Percentiles rank a stretch among this genome's conserved stretches.
phyloP scores from a whole-genome alignment of 441 rosid species.

The Breynia disticha region DNA sequence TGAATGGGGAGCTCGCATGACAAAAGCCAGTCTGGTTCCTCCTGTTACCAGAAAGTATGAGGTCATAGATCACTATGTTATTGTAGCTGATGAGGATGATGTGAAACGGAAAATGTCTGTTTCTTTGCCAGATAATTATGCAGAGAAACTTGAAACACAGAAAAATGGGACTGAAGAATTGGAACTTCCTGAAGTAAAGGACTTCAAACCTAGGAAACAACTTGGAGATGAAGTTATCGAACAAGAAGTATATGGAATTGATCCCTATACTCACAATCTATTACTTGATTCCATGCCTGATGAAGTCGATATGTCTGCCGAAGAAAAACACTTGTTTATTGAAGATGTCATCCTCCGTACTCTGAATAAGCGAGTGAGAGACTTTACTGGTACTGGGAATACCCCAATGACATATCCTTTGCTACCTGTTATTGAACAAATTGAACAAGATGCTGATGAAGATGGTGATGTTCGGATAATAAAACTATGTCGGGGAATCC shows the following conservation, averaged over 20 bases:
- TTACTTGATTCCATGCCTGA: constrained; percentile 98
- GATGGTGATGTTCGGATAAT: constrained; percentile 57
- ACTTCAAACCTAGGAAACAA: constrained; percentile 83
- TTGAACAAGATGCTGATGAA: constrained; percentile 57
- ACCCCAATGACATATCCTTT: constrained; percentile 88
- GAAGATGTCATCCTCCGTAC: constrained; percentile 84
- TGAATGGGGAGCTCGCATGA: constrained; percentile 99
- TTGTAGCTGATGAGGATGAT: constrained; percentile 90
- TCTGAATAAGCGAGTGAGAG: constrained; percentile 78
- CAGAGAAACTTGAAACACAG: constrained; percentile 89
- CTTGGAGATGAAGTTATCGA: constrained; percentile 90
- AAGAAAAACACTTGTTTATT: constrained; percentile 72
- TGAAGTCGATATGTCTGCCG: constrained; percentile 71
- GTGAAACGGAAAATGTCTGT: constrained; percentile 87
- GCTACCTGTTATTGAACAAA: constrained; percentile 80
- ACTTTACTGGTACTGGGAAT: constrained; percentile 79
- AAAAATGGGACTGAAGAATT: constrained; percentile 83
- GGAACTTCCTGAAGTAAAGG: constrained; percentile 99
- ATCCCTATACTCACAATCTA: constrained; percentile 96
- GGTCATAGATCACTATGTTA: constrained; percentile 69
- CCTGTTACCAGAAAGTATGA: constrained; percentile 99
- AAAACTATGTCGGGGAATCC: constrained; percentile 69
- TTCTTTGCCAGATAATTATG: constrained; percentile 91
- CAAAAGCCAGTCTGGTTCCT: constrained; percentile 95
- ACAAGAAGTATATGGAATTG: constrained; percentile 99